Percentiles rank a stretch among this genome's conserved stretches.
These are phyloP conservation scores for Miscanthus lutarioriparius DNA, from an alignment of 176 grass and related monocot species.

Conservation along the genomic window DNA sequence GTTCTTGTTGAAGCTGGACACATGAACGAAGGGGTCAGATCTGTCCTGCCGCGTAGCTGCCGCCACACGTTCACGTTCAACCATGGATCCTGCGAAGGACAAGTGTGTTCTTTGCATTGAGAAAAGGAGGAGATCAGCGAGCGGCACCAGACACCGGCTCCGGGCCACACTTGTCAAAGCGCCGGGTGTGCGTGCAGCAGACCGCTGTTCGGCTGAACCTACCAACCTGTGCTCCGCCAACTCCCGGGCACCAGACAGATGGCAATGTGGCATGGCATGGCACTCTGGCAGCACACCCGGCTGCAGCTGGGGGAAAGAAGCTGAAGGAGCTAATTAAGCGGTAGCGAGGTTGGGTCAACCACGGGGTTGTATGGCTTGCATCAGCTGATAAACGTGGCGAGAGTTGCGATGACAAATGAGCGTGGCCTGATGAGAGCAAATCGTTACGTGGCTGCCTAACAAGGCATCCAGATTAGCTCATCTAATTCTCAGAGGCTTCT, in stretches of 20 bases:
- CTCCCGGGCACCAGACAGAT: background rate
- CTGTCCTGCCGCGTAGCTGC: background rate
- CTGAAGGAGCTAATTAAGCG: background rate
- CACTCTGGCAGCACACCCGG: no score
- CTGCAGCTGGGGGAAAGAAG: background rate
- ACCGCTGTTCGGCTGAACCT: background rate
- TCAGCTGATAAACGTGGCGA: constrained; percentile 2
- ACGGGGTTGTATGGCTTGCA: background rate
- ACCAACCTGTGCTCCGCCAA: constrained; percentile 25
- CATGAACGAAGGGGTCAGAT: background rate
- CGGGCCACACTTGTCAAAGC: constrained; percentile 30
- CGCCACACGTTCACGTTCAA: background rate
- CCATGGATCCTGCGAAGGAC: background rate
- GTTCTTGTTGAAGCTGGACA: background rate
- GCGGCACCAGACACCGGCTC: background rate
- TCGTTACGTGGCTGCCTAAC: background rate
- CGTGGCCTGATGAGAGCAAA: background rate
- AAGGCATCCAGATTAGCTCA: background rate
- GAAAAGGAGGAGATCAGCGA: background rate
- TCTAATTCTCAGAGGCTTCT: background rate
- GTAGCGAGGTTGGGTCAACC: constrained; percentile 36
- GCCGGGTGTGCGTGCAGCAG: background rate
- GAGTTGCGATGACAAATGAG: background rate
- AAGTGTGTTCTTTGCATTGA: background rate
- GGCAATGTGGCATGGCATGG: background rate